Evolutionary conservation across 116 monocot genomes (phyloP), one percentile per base, ranked within the genome.

Genomic region (Papilionanthe hybrid): DNA sequence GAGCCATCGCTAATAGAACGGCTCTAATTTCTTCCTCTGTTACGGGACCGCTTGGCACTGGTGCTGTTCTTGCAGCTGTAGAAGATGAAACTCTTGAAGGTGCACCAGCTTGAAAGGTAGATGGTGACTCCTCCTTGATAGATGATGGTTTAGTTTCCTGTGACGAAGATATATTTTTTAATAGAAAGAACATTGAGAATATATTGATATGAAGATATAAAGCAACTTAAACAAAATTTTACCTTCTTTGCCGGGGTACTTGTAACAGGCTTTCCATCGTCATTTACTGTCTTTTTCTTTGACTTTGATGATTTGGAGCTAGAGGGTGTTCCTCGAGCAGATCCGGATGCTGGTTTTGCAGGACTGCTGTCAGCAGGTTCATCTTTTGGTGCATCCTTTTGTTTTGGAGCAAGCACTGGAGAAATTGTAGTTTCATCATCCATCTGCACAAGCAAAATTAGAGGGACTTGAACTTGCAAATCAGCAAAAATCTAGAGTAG

Each of bases 11-110:
- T 63, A 87, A 79, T 58, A 99, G 87, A 83, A 89, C 93, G 78
- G 81, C 78, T 60, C 93, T 87, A 50, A 99, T 95, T 86, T 99
- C 99, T 4, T 99, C 95, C 86, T 95, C 95, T 44, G 95, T 88
- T 53, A 95, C 95, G 69, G 98, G 91, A 76, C 86, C 87, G 55
- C 49, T 75, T 17, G 86, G 27, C 28, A 83, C 49, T 48, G 88
- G 23, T 49, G 77, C 78, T 81, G 88, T 53, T 88, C 32, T 85
- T 55, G 82, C 44, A 75, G 84, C 72, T 68, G 78, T 6, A 75
- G 84, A 65, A 77, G 78, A 55, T n/a, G 82, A 75, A 27, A 48
- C 69, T 82, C 91, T 96, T 45, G 81, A 9, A 15, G 88, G 56
- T 48, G 45, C 47, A 79, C 49, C 74, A 76, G 81, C 15, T 80